phyloP scores from a whole-genome alignment of 2,329 filamentous ascomycete species.

The Venturia effusa region DNA sequence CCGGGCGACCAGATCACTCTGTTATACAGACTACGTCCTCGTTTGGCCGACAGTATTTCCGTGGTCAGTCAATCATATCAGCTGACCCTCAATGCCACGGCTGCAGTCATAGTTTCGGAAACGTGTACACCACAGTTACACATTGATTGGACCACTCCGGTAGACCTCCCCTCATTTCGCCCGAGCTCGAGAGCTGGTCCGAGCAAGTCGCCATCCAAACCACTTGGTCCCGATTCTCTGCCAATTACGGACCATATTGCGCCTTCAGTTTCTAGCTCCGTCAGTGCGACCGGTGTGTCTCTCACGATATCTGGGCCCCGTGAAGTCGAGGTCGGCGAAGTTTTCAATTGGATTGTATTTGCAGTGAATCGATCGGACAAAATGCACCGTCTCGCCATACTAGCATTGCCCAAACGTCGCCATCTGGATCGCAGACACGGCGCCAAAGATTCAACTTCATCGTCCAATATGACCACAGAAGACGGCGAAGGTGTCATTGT shows the following conservation, averaged over 20 bases:
- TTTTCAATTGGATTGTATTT: conserved; percentile 63
- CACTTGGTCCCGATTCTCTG: conserved; percentile 9
- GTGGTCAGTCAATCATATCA: not conserved
- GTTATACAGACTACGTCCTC: conserved; percentile 56
- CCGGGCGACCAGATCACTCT: conserved; percentile 68
- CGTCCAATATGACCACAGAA: conserved; percentile 16
- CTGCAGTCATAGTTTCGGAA: conserved; percentile 47
- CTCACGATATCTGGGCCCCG: conserved; percentile 60
- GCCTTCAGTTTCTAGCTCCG: not conserved
- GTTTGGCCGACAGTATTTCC: not conserved
- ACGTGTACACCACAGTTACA: conserved; percentile 49
- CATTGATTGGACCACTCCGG: conserved; percentile 57
- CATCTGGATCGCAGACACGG: conserved; percentile 16
- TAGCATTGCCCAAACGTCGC: conserved; percentile 52
- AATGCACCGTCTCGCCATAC: conserved; percentile 57
- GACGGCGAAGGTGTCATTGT: conserved; percentile 34
- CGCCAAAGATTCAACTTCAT: not conserved
- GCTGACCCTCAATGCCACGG: conserved; percentile 13
- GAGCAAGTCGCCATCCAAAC: conserved; percentile 2
- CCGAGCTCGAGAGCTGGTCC: conserved; percentile 25
- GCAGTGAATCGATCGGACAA: conserved; percentile 59
- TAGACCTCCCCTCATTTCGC: conserved; percentile 50
- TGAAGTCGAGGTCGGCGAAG: conserved; percentile 50
- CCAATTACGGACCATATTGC: not conserved
- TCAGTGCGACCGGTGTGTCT: conserved; percentile 44